Percentiles rank a stretch among this genome's conserved stretches.
These are phyloP conservation scores for Papiliotrema fonsecae DNA, from an alignment of 1,284 basidiomycete species.

Conservation along the genomic window DNA sequence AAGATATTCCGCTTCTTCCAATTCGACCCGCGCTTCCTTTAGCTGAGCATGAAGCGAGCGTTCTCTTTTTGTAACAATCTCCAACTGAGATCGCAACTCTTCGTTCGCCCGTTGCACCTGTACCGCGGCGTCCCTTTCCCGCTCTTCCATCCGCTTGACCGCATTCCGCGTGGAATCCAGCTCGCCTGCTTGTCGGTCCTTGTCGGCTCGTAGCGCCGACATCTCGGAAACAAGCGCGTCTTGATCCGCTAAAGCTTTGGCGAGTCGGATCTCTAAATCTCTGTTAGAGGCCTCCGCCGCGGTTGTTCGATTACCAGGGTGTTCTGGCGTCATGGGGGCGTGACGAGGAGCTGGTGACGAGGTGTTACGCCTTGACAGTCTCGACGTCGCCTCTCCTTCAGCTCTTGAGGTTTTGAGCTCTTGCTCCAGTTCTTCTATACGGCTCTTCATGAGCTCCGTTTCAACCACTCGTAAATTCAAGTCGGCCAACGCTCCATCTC, in stretches of 20 bases:
- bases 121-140: slow-evolving; percentile 2
- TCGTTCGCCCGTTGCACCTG: not conserved
- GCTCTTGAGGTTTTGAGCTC: slow-evolving; percentile 7
- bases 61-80: not conserved
- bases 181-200: not conserved
- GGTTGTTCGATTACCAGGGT: slow-evolving; percentile 18
- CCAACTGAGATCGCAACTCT: slow-evolving; percentile 3
- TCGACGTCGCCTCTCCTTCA: not conserved
- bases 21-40: not conserved
- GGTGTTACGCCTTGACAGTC: not conserved
- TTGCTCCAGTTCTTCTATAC: slow-evolving; percentile 16
- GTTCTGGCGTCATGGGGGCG: slow-evolving; percentile 2
- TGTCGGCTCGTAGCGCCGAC: not conserved
- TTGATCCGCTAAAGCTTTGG: slow-evolving; percentile 25
- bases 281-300: slow-evolving; percentile 18
- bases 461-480: slow-evolving; percentile 27
- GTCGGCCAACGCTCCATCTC: slow-evolving; percentile 27
- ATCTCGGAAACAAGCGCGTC: slow-evolving; percentile 11
- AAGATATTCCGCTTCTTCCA: slow-evolving; percentile 1
- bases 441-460: slow-evolving; percentile 19
- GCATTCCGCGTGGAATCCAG: not conserved
- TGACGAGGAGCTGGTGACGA: slow-evolving; percentile 10
- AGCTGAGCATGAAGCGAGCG: slow-evolving; percentile 7
- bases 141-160: not conserved
- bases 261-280: slow-evolving; percentile 33